Percentiles rank a stretch among this genome's conserved stretches.
These are phyloP conservation scores for Panicum virgatum DNA, from an alignment of 202 grass and related monocot genomes.

Conservation along the genomic window DNA sequence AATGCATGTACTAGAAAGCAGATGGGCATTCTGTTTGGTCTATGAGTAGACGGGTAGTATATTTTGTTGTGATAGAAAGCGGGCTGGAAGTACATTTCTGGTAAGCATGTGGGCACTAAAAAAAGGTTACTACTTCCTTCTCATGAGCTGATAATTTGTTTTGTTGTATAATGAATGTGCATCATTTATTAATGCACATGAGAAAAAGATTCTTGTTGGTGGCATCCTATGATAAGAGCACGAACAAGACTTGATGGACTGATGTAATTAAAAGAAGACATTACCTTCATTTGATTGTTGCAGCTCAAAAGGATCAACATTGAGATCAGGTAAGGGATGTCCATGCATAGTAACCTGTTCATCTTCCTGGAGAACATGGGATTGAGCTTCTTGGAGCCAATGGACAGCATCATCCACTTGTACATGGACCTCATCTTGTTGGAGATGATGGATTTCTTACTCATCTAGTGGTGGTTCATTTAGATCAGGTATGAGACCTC, in stretches of 20 bases:
- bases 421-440: not conserved
- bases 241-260: not conserved
- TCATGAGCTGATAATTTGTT: too few relatives aligned
- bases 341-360: not conserved
- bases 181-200: too few relatives aligned
- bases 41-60: too few relatives aligned
- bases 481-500: not conserved
- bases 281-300: not conserved
- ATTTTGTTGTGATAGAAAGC: too few relatives aligned
- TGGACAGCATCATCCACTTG: not conserved
- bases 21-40: too few relatives aligned
- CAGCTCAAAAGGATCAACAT: not conserved
- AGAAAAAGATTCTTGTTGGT: too few relatives aligned
- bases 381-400: not conserved
- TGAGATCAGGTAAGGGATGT: too few relatives aligned
- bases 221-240: too few relatives aligned
- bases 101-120: too few relatives aligned
- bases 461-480: not conserved
- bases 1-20: too few relatives aligned
- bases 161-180: not conserved
- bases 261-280: not conserved
- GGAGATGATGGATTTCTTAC: not conserved
- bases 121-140: too few relatives aligned
- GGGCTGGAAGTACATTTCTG: too few relatives aligned
- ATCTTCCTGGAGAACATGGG: not conserved